Evolutionary conservation across 2,329 filamentous ascomycete species (phyloP).

Genomic region (Phyllosticta citriasiana): DNA sequence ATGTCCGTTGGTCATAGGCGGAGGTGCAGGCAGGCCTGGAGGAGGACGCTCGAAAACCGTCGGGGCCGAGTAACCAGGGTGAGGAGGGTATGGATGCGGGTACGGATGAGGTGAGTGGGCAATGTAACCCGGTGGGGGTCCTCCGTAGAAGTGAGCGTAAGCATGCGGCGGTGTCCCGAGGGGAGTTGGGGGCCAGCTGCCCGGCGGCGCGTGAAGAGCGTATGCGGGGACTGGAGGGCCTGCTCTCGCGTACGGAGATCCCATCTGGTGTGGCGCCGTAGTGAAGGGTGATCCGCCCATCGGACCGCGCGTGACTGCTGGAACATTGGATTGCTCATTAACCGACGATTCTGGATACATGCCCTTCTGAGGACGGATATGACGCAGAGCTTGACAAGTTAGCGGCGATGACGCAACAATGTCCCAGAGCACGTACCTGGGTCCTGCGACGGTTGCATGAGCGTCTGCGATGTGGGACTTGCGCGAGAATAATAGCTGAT

Average conservation of each 20-base stretch:
- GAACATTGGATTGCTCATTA: constrained; percentile 70
- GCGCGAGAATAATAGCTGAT: constrained; percentile 94
- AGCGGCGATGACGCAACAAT: not conserved
- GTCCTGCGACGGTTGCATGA: constrained; percentile 76
- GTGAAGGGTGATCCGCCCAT: constrained; percentile 50
- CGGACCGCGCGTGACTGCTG: constrained; percentile 68
- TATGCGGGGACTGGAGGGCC: constrained; percentile 31
- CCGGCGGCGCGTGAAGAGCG: constrained; percentile 31
- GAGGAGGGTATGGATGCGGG: constrained; percentile 1
- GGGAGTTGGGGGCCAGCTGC: constrained; percentile 31
- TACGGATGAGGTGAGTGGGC: constrained; percentile 8
- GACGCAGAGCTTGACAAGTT: constrained; percentile 45
- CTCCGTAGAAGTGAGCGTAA: constrained; percentile 25
- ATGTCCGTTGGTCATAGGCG: constrained; percentile 24
- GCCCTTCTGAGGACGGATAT: constrained; percentile 80
- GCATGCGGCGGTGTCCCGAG: constrained; percentile 34
- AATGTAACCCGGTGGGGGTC: constrained; percentile 4
- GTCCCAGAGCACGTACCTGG: constrained; percentile 31
- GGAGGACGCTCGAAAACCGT: constrained; percentile 30
- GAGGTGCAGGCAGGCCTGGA: constrained; percentile 26
- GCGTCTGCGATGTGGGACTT: constrained; percentile 58
- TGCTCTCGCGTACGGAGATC: constrained; percentile 36
- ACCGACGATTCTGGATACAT: constrained; percentile 96
- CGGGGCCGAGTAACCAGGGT: constrained; percentile 13
- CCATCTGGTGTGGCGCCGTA: constrained; percentile 46